A percentile compares a stretch with the other conserved stretches of the same genome.
Conservation (phyloP, 441 rosid genomes). For the Bruguiera hainesii region DNA sequence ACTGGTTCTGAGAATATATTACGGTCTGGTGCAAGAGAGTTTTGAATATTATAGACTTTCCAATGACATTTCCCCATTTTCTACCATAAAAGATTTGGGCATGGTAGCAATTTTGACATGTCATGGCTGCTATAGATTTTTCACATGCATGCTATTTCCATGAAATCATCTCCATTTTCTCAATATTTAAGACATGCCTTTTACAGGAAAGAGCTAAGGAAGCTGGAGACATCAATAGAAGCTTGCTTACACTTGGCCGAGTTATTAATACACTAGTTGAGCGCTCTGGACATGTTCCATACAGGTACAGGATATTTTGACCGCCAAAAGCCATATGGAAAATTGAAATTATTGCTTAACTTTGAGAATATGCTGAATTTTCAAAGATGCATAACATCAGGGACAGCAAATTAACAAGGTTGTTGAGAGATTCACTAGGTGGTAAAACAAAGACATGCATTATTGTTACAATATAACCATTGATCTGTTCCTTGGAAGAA, state of each 20-base stretch:
- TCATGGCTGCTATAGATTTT: too few relatives aligned
- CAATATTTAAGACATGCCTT: not conserved
- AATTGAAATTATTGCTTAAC: not conserved
- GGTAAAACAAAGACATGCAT: not conserved
- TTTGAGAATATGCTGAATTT: not conserved
- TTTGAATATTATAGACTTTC: not conserved
- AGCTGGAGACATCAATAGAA: slow-evolving; percentile 84
- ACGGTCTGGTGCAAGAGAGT: slow-evolving; percentile 41
- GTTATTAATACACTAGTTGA: slow-evolving; percentile 77
- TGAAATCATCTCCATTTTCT: not conserved
- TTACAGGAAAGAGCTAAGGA: slow-evolving; percentile 89
- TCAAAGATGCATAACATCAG: not conserved
- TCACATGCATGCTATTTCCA: too few relatives aligned
- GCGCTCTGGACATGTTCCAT: slow-evolving; percentile 74
- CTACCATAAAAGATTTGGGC: not conserved
- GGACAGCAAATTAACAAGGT: not conserved
- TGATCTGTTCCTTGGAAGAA: not conserved
- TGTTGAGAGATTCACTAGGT: not conserved
- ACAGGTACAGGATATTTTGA: not conserved
- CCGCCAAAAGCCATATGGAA: not conserved
- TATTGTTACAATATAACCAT: not conserved
- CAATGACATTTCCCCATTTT: not conserved
- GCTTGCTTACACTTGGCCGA: slow-evolving; percentile 84
- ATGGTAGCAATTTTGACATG: too few relatives aligned
- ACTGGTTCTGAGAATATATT: slow-evolving; percentile 57